Base-by-base conservation (phyloP, 2,329 filamentous ascomycete species). In the Atkinsonella hypoxylon region DNA sequence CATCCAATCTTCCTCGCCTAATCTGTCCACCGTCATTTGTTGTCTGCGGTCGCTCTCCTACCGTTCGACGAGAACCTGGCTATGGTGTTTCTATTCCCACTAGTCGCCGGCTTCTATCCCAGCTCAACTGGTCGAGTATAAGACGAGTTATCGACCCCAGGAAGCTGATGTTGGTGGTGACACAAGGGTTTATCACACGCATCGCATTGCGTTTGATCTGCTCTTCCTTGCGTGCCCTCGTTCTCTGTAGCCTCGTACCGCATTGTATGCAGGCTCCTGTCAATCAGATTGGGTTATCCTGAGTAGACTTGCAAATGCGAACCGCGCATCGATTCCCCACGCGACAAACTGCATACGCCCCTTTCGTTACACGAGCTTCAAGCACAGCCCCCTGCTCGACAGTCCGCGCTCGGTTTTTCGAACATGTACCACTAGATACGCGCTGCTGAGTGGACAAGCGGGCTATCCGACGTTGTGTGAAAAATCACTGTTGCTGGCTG, bases 341-440 rank as follows among this genome's bases (percentile, higher is more conserved):
- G 50, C 47, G 47, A 32, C 31, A 30, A 32, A 41, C 42, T 49
- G 38, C 43, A 46, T 13, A 49, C 43, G 38, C 43, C 22, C 46
- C 17, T 4, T 11, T 46, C 30, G 46, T 32, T 42, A 46, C 42
- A 48, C 45, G 20, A 18, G 32, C 39, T 3, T 45, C 45, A 45
- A 40, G 13, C 39, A n/a, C 50, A 48, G 6, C 22, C 30, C 45
- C 22, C 44, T 31, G 41, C 34, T n/a, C 17, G n/a, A 45, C 40
- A 42, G 31, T 7, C 38, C 36, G 32, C 43, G 32, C 31, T 45
- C 39, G 18, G 47, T 30, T 34, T 15, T 15, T 34, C 22, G 5
- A 26, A 30, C 38, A 52, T 52, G 51, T 20, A 17, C 40, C 18
- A 34, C 31, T 38, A 20, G 26, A 26, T 36, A n/a, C 3, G 22